Conservation (phyloP, 495 filamentous ascomycete genomes). For the Talaromyces adpressus region DNA sequence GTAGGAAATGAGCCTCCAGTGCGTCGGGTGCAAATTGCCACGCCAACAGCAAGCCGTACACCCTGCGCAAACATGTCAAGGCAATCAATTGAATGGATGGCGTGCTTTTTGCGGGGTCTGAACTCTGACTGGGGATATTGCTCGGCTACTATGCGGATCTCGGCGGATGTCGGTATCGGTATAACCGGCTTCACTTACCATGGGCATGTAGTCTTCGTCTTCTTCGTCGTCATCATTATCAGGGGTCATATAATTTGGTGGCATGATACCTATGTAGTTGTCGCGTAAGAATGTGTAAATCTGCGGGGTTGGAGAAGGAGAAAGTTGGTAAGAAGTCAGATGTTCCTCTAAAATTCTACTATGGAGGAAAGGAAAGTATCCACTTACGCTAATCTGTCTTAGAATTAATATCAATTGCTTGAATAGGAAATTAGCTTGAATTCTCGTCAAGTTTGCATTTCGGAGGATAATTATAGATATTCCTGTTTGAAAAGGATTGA, state of each 20-base stretch:
- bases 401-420: background rate
- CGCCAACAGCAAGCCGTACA: too few relatives aligned
- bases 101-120: too few relatives aligned
- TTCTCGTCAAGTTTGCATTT: background rate
- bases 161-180: too few relatives aligned
- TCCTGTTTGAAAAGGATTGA: background rate
- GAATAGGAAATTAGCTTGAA: background rate
- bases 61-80: too few relatives aligned
- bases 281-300: background rate
- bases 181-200: too few relatives aligned
- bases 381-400: background rate
- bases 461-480: background rate
- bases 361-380: background rate
- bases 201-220: too few relatives aligned
- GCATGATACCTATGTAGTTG: background rate
- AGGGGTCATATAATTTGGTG: background rate
- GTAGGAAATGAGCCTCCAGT: too few relatives aligned
- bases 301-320: background rate
- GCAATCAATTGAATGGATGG: too few relatives aligned
- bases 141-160: too few relatives aligned
- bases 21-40: too few relatives aligned
- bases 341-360: background rate
- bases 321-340: background rate
- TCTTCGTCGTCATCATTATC: constrained; percentile 15
- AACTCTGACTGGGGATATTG: too few relatives aligned